Conservation (phyloP, 148 eudicot species). For the Polygonum aviculare region DNA sequence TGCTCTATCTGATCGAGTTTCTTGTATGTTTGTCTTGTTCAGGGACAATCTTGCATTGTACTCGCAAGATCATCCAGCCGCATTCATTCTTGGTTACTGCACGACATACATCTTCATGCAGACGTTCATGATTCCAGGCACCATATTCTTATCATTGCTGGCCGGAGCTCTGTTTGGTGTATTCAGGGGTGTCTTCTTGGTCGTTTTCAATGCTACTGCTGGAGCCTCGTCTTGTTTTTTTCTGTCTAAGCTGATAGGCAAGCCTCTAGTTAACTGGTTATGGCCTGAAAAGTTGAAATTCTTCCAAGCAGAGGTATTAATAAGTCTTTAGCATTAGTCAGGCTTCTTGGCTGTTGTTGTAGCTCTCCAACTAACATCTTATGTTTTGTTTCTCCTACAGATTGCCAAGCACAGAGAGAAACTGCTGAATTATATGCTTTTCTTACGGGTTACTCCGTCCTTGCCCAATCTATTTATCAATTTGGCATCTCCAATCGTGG, state of each 20-base stretch:
- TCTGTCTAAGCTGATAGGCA: slow-evolving; percentile 73
- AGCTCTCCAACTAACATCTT: neutral
- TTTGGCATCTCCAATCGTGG: slow-evolving; percentile 84
- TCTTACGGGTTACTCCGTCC: slow-evolving; percentile 68
- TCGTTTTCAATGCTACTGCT: slow-evolving; percentile 71
- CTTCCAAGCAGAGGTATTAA: slow-evolving; percentile 70
- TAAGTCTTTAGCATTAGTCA: neutral
- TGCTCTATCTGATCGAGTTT: neutral
- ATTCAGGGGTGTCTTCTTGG: slow-evolving; percentile 72
- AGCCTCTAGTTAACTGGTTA: slow-evolving; percentile 76
- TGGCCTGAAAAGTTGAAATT: slow-evolving; percentile 79
- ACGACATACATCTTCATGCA: slow-evolving; percentile 98
- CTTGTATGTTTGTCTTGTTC: slow-evolving; percentile 21
- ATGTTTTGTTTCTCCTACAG: slow-evolving; percentile 24
- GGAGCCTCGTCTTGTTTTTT: slow-evolving; percentile 86
- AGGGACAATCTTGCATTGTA: slow-evolving; percentile 74
- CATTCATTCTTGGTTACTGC: slow-evolving; percentile 86
- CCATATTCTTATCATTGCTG: slow-evolving; percentile 88
- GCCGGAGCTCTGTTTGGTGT: slow-evolving; percentile 99
- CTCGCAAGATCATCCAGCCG: slow-evolving; percentile 67
- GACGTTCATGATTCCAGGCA: slow-evolving; percentile 98
- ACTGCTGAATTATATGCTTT: slow-evolving; percentile 67
- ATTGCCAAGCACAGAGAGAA: slow-evolving; percentile 72
- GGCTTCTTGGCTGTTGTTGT: neutral
- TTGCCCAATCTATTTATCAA: slow-evolving; percentile 86